Base-by-base conservation (phyloP, 306 rosid genomes). In the Erythrophleum fordii region DNA sequence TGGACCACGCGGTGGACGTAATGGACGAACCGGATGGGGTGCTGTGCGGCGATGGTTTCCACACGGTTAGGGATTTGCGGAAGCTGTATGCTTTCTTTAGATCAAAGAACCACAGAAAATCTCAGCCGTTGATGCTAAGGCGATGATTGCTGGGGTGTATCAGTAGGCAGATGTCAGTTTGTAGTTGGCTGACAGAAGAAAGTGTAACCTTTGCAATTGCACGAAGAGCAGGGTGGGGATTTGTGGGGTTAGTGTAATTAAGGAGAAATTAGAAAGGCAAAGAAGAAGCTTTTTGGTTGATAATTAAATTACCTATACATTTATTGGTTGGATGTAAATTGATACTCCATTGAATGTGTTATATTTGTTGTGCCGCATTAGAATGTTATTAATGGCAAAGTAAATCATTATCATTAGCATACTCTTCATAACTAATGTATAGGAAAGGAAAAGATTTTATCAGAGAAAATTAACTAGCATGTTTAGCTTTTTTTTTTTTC, bases 71-170 rank as follows among this genome's bases (percentile, higher is more conserved):
- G 85, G 97, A 91, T 44, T 44, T 88, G 11, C 62, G 86, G 45
- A 93, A 86, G 82, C 48, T 91, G 70, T 89, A 89, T 73, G 86
- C 93, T 12, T 80, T 90, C 14, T 64, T 89, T 73, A 80, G 90
- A 70, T 71, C 90, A 84, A 91, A 82, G 74, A 87, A 84, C 77
- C 52, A 71, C 22, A 81, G 75, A 66, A 86, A 73, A 65, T 85
- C 90, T 75, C 86, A 67, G 6, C 73, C 73, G 53, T 42, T 22
- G 3, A 0, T 22, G 28, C 80, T 51, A 8, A 28, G 65, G 70
- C 52, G 64, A 29, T 77, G 69, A 67, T 5, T 22, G 13, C 0
- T 12, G 48, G 13, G n/a, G 1, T 7, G 31, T 5, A 1, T 12
- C 1, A 28, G 34, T 6, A 25, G 39, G 35, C 74, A 34, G 35